Base-by-base conservation (phyloP, 352 stramenopile genomes). In the Phytophthora fragariaefolia region DNA sequence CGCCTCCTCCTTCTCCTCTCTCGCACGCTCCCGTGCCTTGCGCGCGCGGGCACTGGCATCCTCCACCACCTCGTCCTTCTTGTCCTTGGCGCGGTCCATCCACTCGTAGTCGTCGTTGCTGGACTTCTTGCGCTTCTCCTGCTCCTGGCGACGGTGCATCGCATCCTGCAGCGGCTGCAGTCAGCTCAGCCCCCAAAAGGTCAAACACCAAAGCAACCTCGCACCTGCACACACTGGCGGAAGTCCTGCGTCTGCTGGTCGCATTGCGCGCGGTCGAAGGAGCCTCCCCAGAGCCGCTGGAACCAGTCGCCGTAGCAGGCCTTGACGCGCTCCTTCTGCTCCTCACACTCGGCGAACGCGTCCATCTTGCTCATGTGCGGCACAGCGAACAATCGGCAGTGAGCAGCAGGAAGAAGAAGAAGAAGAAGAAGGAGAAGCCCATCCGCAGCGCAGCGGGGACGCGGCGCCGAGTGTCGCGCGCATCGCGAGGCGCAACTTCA, bases 301-400 rank as follows among this genome's bases (percentile, higher is more conserved):
- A 94, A 94, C 86, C 86, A 94, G 69, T 88, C 83, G 38, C 77
- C 82, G 70, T 94, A 94, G 76, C 86, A 94, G 50, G 76, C 78
- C 66, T 91, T 90, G 30, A 92, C 86, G 46, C 83, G 83, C 57
- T 91, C 80, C 71, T 94, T 94, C 60, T 80, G 78, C 71, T 91
- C 82, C 18, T 81, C 74, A 61, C 86, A 94, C 77, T 92, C 86
- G 53, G 78, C 69, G 54, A 80, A 89, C 24, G 69, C 60, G 38
- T 74, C 64, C 64, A 76, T 79, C 34, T 64, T 75, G 34, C 48
- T 53, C 13, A 23, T 72, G 56, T 17, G 42, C 40, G 55, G 18
- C 23, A 62, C 45, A 40, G 49, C n/a, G 53, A 60, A 71, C 34
- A 73, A 70, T 69, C 40, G 43, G 3, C 27, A 78, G 69, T 78